Conservation (phyloP, 257 asterid species). For the Nicotiana noctiflora region DNA sequence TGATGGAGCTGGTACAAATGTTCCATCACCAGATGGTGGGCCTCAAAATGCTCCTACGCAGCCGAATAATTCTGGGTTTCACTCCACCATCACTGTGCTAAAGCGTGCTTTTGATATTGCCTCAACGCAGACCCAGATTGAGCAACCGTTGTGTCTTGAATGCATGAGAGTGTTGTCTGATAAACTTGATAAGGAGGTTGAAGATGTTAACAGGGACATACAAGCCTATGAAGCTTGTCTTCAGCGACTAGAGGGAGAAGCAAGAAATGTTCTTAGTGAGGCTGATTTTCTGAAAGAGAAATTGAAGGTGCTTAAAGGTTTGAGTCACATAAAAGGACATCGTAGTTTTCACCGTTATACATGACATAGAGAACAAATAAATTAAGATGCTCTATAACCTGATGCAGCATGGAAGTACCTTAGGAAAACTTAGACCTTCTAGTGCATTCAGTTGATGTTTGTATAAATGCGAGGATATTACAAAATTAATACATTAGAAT, state of each 20-base stretch:
- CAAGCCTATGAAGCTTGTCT: constrained; percentile 88
- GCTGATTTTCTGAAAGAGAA: constrained; percentile 92
- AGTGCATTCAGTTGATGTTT: not conserved
- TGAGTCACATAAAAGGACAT: not conserved
- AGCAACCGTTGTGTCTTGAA: constrained; percentile 93
- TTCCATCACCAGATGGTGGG: constrained; percentile 56
- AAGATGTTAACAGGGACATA: constrained; percentile 79
- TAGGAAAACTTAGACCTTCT: not conserved
- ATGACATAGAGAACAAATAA: not conserved
- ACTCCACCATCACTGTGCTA: constrained; percentile 77
- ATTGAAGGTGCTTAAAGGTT: constrained; percentile 55
- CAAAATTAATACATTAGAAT: not conserved
- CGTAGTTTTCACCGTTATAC: not conserved
- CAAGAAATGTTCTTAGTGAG: constrained; percentile 71
- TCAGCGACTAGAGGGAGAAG: constrained; percentile 83
- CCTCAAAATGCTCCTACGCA: constrained; percentile 36
- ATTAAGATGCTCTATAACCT: not conserved
- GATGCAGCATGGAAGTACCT: not conserved
- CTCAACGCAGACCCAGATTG: constrained; percentile 81
- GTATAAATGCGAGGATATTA: not conserved
- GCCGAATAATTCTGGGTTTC: constrained; percentile 75
- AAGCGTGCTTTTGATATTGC: constrained; percentile 96
- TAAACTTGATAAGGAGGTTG: constrained; percentile 97
- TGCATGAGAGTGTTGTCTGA: constrained; percentile 92
- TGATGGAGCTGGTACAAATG: constrained; percentile 56